Base-by-base conservation (phyloP, 176 grass and related monocot genomes). In the Avena eriantha region DNA sequence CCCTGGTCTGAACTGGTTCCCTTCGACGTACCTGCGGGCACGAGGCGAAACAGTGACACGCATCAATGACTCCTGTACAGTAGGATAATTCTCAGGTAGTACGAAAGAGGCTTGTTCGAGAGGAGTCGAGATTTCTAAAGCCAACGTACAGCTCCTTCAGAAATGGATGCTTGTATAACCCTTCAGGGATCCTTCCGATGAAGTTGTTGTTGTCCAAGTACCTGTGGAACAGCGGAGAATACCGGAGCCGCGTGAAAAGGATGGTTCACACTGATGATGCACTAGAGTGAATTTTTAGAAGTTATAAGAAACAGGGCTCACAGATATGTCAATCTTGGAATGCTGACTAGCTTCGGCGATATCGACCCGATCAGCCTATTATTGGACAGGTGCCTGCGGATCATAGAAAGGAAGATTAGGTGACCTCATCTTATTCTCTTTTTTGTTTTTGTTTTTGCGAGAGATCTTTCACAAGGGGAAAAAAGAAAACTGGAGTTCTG, bases 131-230 rank as follows among this genome's bases (percentile, higher is more conserved):
- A 64, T 18, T 18, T 80, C 35, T 86, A 53, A 67, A 88, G 80
- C 76, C 24, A 84, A 72, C 92, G 86, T 86, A 99, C 97, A 99
- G 71, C 65, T 99, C 94, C 83, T 99, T 96, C 83, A 99, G 74
- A 76, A 92, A 96, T 47, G 90, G 92, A 81, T 96, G 89, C 76
- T 90, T 99, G 92, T 99, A 99, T 36, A 99, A 80, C 79, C 90
- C 90, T 91, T 99, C 92, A 15, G 90, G 93, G 76, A 99, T 93
- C 92, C 92, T 95, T 21, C 97, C 94, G 46, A 91, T 96, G 87
- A 96, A 99, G 51, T 90, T 92, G 85, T 94, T 99, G 24, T 92
- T 88, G 82, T 99, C 97, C 89, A 99, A 87, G 64, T 96, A 96
- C 60, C 92, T 94, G 79, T 12, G 83, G 70, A 71, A 87, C 34